Evolutionary conservation across 73 alveolate genomes (phyloP).

Genomic region (Stentor coeruleus): DNA sequence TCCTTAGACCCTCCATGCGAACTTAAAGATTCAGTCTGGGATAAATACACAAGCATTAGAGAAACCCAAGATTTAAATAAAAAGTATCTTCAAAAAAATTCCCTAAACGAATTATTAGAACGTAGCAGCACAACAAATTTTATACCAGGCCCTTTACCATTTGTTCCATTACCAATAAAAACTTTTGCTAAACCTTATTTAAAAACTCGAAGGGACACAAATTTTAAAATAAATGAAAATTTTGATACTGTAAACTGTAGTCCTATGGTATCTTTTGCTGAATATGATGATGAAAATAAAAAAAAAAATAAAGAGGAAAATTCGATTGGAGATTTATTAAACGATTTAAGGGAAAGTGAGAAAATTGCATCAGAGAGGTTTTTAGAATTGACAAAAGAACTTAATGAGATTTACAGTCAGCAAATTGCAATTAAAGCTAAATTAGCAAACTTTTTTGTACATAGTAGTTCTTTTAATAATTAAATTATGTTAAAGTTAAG

Average conservation of each 20-base stretch:
- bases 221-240: background rate
- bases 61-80: background rate
- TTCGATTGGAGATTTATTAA: background rate
- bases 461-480: too few relatives aligned
- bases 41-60: background rate
- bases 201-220: background rate
- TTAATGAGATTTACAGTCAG: background rate
- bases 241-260: background rate
- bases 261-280: background rate
- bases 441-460: background rate
- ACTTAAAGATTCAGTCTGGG: background rate
- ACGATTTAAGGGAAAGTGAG: background rate
- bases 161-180: background rate
- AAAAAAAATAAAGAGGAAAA: too few relatives aligned
- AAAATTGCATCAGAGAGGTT: background rate
- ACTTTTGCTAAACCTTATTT: background rate
- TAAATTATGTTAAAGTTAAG: too few relatives aligned
- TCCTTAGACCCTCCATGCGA: background rate
- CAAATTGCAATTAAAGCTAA: background rate
- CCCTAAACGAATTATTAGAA: background rate
- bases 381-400: background rate
- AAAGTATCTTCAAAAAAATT: too few relatives aligned
- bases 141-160: background rate
- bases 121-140: background rate
- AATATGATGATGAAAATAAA: too few relatives aligned